Evolutionary conservation across 768 basidiomycete species (phyloP), one percentile per base, ranked within the genome.

Genomic region (Ramaria sp.): DNA sequence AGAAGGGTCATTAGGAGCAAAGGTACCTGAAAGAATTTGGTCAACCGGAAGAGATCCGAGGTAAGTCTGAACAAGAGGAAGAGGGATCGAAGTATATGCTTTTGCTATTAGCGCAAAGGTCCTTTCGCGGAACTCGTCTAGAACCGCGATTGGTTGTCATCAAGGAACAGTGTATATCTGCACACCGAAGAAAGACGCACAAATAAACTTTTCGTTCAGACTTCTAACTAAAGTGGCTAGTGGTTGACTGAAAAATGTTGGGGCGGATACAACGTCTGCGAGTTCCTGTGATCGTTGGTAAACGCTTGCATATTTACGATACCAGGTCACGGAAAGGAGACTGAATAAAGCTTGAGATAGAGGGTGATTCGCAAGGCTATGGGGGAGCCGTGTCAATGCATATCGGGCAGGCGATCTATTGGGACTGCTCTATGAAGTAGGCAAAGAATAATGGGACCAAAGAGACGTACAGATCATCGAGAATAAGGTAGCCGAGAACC

Each of bases 31-130:
- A 30, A 72, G 54, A 2, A 74, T 59, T 45, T 68, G 62, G 12
- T 75, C 70, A 1, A 53, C 39, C 5, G 66, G 53, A 17, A 81
- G 67, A 52, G 51, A 22, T 22, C 82, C 81, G 42, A 88, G 72
- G 64, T 86, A 87, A 27, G 60, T 67, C 61, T 80, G 75, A 12
- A 80, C 82, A 3, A 82, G 71, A 2, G 74, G 55, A 11, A 82
- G 59, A 12, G 80, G 76, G 22, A 89, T 68, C 1, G 82, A 80
- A 2, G 78, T 75, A 67, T 86, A 88, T n/a, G 83, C 83, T 62
- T 74, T 78, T 9, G 80, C 76, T 20, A 88, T 62, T 9, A 88
- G 71, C 1, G 63, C 62, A 59, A 84, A 75, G 0, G 81, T 82
- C 59, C 80, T 74, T 55, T 64, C 63, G 45, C 83, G 80, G 69